These are phyloP conservation scores for Microdochium nivale DNA, from an alignment of 2,329 filamentous ascomycete genomes.

Conservation along the genomic window DNA sequence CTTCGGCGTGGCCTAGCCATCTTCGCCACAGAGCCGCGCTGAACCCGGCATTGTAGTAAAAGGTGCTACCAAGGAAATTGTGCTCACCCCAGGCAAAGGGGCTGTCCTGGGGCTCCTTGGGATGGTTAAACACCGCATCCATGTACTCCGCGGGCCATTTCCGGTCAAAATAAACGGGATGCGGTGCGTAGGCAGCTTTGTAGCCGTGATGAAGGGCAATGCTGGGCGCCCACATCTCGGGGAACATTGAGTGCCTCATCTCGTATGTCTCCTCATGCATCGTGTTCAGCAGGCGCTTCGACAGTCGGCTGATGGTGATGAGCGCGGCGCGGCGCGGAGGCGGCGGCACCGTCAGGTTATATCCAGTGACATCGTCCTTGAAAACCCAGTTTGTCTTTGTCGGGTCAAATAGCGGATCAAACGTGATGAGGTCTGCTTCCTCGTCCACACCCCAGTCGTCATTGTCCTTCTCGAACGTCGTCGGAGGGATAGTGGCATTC, in stretches of 20 bases:
- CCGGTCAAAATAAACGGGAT: slow-evolving; percentile 58
- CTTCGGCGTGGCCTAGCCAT: slow-evolving; percentile 38
- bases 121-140: slow-evolving; percentile 55
- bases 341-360: slow-evolving; percentile 36
- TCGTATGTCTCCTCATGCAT: slow-evolving; percentile 49
- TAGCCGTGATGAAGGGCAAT: slow-evolving; percentile 50
- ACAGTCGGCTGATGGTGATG: slow-evolving; percentile 45
- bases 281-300: slow-evolving; percentile 39
- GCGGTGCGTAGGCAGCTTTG: slow-evolving; percentile 55
- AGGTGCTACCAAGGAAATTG: slow-evolving; percentile 58
- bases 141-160: slow-evolving; percentile 49
- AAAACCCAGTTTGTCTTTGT: slow-evolving; percentile 48
- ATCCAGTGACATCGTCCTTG: slow-evolving; percentile 46
- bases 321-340: slow-evolving; percentile 50
- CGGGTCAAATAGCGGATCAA: slow-evolving; percentile 53
- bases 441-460: slow-evolving; percentile 51
- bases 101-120: slow-evolving; percentile 39
- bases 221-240: slow-evolving; percentile 52
- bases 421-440: slow-evolving; percentile 50
- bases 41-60: slow-evolving; percentile 59
- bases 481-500: slow-evolving; percentile 51
- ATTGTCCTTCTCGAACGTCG: slow-evolving; percentile 53
- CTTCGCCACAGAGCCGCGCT: slow-evolving; percentile 52
- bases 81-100: slow-evolving; percentile 54
- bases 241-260: slow-evolving; percentile 46